These are phyloP conservation scores for Serpula lacrymans DNA, from an alignment of 768 basidiomycete species.

Conservation along the genomic window DNA sequence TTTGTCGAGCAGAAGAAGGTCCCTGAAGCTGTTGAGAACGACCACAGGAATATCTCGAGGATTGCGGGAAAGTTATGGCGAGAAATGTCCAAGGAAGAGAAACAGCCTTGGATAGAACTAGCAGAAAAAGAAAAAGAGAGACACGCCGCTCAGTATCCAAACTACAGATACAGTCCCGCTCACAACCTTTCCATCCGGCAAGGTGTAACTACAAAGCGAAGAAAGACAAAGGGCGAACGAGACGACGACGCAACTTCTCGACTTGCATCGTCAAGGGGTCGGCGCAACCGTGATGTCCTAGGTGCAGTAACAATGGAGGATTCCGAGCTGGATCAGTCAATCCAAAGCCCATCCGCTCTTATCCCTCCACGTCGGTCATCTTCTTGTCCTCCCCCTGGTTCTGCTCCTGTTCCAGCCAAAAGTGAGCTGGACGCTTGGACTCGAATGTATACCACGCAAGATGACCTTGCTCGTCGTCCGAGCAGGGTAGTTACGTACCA, in stretches of 20 bases:
- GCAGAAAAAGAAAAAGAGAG: conserved; percentile 46
- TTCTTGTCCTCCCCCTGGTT: conserved; percentile 38
- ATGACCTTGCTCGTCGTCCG: conserved; percentile 33
- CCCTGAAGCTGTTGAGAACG: conserved; percentile 50
- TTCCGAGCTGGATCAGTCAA: neutral
- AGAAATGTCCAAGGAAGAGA: conserved; percentile 44
- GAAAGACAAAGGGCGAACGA: conserved; percentile 11
- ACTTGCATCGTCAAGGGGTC: neutral
- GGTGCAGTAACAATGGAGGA: neutral
- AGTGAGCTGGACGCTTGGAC: conserved; percentile 14
- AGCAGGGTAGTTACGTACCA: conserved; percentile 32
- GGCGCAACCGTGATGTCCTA: neutral
- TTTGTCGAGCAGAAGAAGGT: conserved; percentile 61
- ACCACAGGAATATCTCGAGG: conserved; percentile 67
- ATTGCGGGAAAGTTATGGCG: conserved; percentile 68
- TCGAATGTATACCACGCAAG: conserved; percentile 20
- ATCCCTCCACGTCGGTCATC: conserved; percentile 33
- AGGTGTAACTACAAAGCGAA: conserved; percentile 10
- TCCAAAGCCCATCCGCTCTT: conserved; percentile 9
- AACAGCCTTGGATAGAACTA: conserved; percentile 48
- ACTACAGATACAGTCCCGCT: conserved; percentile 39
- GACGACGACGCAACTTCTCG: conserved; percentile 2
- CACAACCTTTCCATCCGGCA: conserved; percentile 4
- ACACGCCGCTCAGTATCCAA: conserved; percentile 40
- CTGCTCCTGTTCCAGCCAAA: conserved; percentile 22